Base-by-base conservation (phyloP, 331 rosid genomes). In the Malus hybrid region DNA sequence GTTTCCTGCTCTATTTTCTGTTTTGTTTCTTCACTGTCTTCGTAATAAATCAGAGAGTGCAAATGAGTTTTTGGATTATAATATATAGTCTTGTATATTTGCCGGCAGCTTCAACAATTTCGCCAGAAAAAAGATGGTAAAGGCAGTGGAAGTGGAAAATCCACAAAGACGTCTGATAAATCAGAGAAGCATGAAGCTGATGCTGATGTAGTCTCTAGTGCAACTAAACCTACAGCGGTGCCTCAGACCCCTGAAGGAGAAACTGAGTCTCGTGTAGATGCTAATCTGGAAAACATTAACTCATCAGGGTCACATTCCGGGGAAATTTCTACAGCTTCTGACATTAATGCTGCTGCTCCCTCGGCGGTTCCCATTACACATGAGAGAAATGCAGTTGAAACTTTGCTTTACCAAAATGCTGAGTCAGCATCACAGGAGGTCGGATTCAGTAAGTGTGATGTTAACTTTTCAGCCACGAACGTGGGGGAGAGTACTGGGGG, bases 51-150 rank as follows among this genome's bases (percentile, higher is more conserved):
- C 34, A 32, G 66, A 44, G 70, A 19, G 61, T 68, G 16, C 18
- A 34, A 50, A 50, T 55, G n/a, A 71, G 50, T 7, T 33, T 26
- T 66, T 20, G 75, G 70, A 82, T 74, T 32, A 71, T 86, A 58
- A 75, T 73, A 79, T 76, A 34, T 46, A 16, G 71, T 52, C 72
- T 80, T 34, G 12, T 81, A 57, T 72, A 39, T 80, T 53, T 62
- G 16, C 79, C 68, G 48, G 68, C 93, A 95, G 98, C 96, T 95
- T 75, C 93, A 90, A 78, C 97, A 92, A 78, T 95, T 30, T 82
- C 98, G 97, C 19, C 95, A 95, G 87, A 95, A 92, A 84, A 95
- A 90, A 88, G 98, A 91, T 68, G 64, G 20, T 65, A 87, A 89
- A 81, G 88, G 99, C 79, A 84, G 92, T 84, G 85, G 90, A 69